Conservation (phyloP, 495 filamentous ascomycete species). For the Penicillium verhagenii region DNA sequence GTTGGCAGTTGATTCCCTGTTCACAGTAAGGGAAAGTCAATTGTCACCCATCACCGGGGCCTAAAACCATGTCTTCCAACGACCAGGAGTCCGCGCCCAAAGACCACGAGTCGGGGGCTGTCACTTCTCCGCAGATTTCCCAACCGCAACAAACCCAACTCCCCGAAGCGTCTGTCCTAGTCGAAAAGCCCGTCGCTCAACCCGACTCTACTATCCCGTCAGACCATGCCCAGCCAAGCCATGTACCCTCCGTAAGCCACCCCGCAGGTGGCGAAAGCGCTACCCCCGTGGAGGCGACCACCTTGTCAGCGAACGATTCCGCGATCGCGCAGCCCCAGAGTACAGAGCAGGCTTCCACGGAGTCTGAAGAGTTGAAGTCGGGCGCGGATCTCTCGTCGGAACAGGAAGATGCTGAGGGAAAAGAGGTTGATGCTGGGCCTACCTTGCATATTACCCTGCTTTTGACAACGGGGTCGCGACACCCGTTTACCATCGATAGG, state of each 20-base stretch:
- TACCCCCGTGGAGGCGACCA: slow-evolving; percentile 20
- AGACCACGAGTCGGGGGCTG: slow-evolving; percentile 19
- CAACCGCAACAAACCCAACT: slow-evolving; percentile 11
- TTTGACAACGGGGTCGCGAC: slow-evolving; percentile 74
- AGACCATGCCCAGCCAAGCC: slow-evolving; percentile 16
- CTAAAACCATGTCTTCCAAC: slow-evolving; percentile 27
- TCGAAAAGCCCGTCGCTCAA: neutral
- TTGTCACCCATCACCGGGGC: slow-evolving; percentile 16
- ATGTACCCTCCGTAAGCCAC: slow-evolving; percentile 22
- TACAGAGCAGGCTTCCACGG: slow-evolving; percentile 23
- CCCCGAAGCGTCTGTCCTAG: slow-evolving; percentile 10
- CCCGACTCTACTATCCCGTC: slow-evolving; percentile 11
- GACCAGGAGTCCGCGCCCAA: slow-evolving; percentile 22
- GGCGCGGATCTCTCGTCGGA: slow-evolving; percentile 27
- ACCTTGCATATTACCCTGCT: slow-evolving; percentile 67
- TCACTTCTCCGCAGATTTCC: slow-evolving; percentile 27
- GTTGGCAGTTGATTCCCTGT: slow-evolving; percentile 9
- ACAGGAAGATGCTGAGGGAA: slow-evolving; percentile 38
- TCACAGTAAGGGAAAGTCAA: slow-evolving; percentile 12
- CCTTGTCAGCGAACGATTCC: slow-evolving; percentile 19
- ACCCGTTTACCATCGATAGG: slow-evolving; percentile 84
- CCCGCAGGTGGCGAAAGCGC: slow-evolving; percentile 29
- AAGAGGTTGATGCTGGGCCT: slow-evolving; percentile 48
- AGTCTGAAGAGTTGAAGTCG: slow-evolving; percentile 36
- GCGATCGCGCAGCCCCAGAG: slow-evolving; percentile 15